A percentile compares a stretch with the other conserved stretches of the same genome.
These are phyloP conservation scores for Gigaspora rosea DNA, from an alignment of 192 early-diverging fungal species.

Conservation along the genomic window DNA sequence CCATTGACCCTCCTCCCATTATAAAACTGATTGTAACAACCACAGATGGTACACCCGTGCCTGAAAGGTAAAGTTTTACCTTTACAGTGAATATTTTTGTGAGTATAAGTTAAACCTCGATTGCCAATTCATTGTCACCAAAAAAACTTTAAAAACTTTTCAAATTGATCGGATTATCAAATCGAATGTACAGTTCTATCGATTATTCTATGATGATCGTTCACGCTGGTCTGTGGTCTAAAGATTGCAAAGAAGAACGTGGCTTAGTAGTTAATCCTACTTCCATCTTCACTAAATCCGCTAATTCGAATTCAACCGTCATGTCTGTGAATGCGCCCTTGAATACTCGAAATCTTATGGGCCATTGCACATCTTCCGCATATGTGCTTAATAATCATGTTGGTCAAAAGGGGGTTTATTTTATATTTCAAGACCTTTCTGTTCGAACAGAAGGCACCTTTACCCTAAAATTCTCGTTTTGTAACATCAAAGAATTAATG, in stretches of 20 bases:
- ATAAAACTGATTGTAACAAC: no score
- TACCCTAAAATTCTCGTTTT: conserved; percentile 69
- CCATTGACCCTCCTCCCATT: no score
- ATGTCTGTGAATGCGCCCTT: conserved; percentile 28
- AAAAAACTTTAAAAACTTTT: no score
- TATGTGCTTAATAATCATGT: conserved; percentile 66
- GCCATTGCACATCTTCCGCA: conserved; percentile 66
- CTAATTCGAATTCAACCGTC: conserved; percentile 6
- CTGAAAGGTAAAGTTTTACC: no score
- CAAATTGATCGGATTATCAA: no score
- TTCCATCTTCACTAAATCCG: conserved; percentile 28
- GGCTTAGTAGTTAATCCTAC: conserved; percentile 43
- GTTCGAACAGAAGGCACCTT: conserved; percentile 76
- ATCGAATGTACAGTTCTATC: not conserved
- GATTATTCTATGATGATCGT: conserved; percentile 32
- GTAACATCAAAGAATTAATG: conserved; percentile 59
- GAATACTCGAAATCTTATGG: conserved; percentile 67
- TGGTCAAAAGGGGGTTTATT: conserved; percentile 71
- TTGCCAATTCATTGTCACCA: no score
- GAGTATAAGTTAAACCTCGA: no score
- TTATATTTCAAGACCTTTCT: conserved; percentile 80
- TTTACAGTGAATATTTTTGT: no score
- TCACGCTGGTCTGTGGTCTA: conserved; percentile 38
- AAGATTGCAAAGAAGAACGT: conserved; percentile 34
- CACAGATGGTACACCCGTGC: no score